A percentile compares a stretch with the other conserved stretches of the same genome.
phyloP scores from a whole-genome alignment of 495 filamentous ascomycete species.

The Tetracladium setigerum region DNA sequence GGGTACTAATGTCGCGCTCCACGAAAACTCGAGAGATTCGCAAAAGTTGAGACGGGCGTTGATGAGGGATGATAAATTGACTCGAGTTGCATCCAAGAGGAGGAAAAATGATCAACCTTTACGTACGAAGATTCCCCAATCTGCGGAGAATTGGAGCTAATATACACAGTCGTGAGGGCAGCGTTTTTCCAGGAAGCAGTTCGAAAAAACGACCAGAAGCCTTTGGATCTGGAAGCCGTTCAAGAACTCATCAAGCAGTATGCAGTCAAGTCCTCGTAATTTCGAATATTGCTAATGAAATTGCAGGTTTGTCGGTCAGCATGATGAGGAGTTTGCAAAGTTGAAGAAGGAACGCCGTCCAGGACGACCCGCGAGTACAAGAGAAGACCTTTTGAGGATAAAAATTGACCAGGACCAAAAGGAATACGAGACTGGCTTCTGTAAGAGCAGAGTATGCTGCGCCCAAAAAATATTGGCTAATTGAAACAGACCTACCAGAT shows the following conservation, averaged over 20 bases:
- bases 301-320: slow-evolving; percentile 64
- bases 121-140: slow-evolving; percentile 33
- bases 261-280: slow-evolving; percentile 7
- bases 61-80: slow-evolving; percentile 68
- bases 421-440: slow-evolving; percentile 80
- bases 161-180: slow-evolving; percentile 55
- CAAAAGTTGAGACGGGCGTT: slow-evolving; percentile 66
- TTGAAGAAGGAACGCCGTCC: slow-evolving; percentile 70
- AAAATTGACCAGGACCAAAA: slow-evolving; percentile 62
- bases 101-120: slow-evolving; percentile 61
- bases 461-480: slow-evolving; percentile 14
- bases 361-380: slow-evolving; percentile 70
- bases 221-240: slow-evolving; percentile 51
- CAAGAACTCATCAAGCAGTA: slow-evolving; percentile 57
- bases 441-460: slow-evolving; percentile 28
- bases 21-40: slow-evolving; percentile 76
- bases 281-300: neutral
- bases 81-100: slow-evolving; percentile 51
- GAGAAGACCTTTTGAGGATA: slow-evolving; percentile 69
- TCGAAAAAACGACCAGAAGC: slow-evolving; percentile 39
- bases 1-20: slow-evolving; percentile 56
- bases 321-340: slow-evolving; percentile 65
- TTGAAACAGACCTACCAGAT: slow-evolving; percentile 39
- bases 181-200: slow-evolving; percentile 62
- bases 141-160: too few relatives aligned